Evolutionary conservation across 257 asterid species (phyloP).

Genomic region (Thymus mandschuricus): DNA sequence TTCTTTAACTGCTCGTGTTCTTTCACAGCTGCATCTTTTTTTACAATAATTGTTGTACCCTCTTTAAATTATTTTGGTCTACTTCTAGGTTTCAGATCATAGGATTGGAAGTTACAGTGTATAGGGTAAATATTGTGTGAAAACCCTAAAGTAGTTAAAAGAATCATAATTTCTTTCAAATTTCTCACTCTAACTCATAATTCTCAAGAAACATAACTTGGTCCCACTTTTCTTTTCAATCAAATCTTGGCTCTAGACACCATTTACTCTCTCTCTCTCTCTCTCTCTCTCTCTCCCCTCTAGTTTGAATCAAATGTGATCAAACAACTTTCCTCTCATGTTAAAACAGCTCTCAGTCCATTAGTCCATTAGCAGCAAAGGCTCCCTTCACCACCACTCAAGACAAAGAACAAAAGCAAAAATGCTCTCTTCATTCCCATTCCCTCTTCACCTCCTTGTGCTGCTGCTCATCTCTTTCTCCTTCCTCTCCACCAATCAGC

Average conservation of each 20-base stretch:
- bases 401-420: not conserved
- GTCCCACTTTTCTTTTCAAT: slow-evolving; percentile 68
- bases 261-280: slow-evolving; percentile 32
- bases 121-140: not conserved
- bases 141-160: slow-evolving; percentile 17
- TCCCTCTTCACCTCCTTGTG: slow-evolving; percentile 33
- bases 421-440: slow-evolving; percentile 50
- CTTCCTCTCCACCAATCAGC: slow-evolving; percentile 32
- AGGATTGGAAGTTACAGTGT: not conserved
- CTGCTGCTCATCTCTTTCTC: slow-evolving; percentile 37
- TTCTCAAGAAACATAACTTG: not conserved
- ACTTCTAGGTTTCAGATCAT: not conserved
- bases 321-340: slow-evolving; percentile 11
- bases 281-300: slow-evolving; percentile 27
- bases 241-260: slow-evolving; percentile 50
- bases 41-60: not conserved
- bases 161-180: slow-evolving; percentile 6
- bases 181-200: slow-evolving; percentile 40
- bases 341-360: slow-evolving; percentile 19
- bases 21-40: too few relatives aligned
- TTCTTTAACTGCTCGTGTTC: not conserved
- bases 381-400: slow-evolving; percentile 20
- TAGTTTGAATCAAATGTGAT: slow-evolving; percentile 24
- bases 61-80: slow-evolving; percentile 1
- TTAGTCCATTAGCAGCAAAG: slow-evolving; percentile 1